Percentiles rank a stretch among this genome's conserved stretches.
phyloP scores from a whole-genome alignment of 345 rosid genomes.

The Garcia nutans region DNA sequence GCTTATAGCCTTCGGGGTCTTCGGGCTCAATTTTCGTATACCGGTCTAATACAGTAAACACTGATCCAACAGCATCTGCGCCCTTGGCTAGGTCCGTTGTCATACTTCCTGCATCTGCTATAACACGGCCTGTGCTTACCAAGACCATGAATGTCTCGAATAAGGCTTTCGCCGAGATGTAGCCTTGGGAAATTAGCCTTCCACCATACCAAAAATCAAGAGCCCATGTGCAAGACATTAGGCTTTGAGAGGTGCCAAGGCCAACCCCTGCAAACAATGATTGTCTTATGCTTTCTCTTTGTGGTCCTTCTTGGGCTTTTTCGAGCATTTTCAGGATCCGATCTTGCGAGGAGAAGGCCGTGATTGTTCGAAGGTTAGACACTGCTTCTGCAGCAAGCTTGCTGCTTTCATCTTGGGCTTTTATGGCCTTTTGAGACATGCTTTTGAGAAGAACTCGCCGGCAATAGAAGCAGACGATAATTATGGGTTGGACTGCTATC shows the following conservation, averaged over 20 bases:
- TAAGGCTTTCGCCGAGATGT: slow-evolving; percentile 20
- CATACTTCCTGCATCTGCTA: slow-evolving; percentile 33
- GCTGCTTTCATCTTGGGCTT: slow-evolving; percentile 30
- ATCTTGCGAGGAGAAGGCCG: slow-evolving; percentile 44
- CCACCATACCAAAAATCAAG: slow-evolving; percentile 36
- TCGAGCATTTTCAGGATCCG: slow-evolving; percentile 41
- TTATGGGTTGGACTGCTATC: slow-evolving; percentile 50
- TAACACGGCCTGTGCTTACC: slow-evolving; percentile 32
- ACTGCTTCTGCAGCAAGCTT: slow-evolving; percentile 36
- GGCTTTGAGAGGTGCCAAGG: slow-evolving; percentile 40
- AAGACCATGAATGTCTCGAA: slow-evolving; percentile 32
- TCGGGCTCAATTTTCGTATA: slow-evolving; percentile 28
- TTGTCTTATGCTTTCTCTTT: slow-evolving; percentile 31
- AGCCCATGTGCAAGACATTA: slow-evolving; percentile 38
- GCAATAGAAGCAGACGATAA: slow-evolving; percentile 31
- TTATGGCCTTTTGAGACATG: slow-evolving; percentile 27
- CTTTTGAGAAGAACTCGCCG: slow-evolving; percentile 23
- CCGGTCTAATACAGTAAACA: slow-evolving; percentile 27
- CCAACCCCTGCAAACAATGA: slow-evolving; percentile 38
- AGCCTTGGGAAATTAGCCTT: slow-evolving; percentile 24
- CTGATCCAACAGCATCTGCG: slow-evolving; percentile 24
- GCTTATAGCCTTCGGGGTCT: slow-evolving; percentile 16
- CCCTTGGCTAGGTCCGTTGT: slow-evolving; percentile 32
- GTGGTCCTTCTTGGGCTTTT: slow-evolving; percentile 42
- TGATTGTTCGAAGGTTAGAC: slow-evolving; percentile 40